A percentile compares a stretch with the other conserved stretches of the same genome.
These are phyloP conservation scores for Neurospora sublineolata DNA, from an alignment of 495 filamentous ascomycete species.

Conservation along the genomic window DNA sequence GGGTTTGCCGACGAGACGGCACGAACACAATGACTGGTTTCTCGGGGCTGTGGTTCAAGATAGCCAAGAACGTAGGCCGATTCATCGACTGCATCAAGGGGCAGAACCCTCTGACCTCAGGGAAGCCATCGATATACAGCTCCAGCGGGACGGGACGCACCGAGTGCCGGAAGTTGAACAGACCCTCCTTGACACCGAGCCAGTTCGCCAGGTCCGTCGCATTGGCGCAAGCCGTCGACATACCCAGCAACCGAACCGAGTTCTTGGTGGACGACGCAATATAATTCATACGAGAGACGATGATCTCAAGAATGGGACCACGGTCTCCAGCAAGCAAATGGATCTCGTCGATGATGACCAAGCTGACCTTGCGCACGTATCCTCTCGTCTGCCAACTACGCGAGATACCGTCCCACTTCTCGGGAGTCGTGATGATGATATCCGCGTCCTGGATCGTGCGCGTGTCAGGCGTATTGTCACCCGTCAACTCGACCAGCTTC, in stretches of 20 bases:
- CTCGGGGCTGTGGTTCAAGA: slow-evolving; percentile 88
- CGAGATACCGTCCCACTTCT: slow-evolving; percentile 99
- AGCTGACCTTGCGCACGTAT: slow-evolving; percentile 87
- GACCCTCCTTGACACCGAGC: slow-evolving; percentile 91
- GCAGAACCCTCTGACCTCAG: slow-evolving; percentile 89
- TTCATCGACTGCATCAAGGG: slow-evolving; percentile 99
- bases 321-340: slow-evolving; percentile 91
- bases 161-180: slow-evolving; percentile 98
- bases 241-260: slow-evolving; percentile 81
- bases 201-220: slow-evolving; percentile 89
- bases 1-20: slow-evolving; percentile 86
- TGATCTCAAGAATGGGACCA: slow-evolving; percentile 96
- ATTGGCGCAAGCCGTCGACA: slow-evolving; percentile 98
- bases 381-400: slow-evolving; percentile 95
- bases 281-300: slow-evolving; percentile 98
- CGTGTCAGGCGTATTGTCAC: slow-evolving; percentile 96
- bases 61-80: slow-evolving; percentile 87
- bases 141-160: slow-evolving; percentile 92
- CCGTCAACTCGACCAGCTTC: slow-evolving; percentile 90
- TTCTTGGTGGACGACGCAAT: slow-evolving; percentile 88
- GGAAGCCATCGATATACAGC: slow-evolving; percentile 95
- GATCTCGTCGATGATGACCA: slow-evolving; percentile 98
- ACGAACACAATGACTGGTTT: slow-evolving; percentile 99
- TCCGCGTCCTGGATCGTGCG: slow-evolving; percentile 88
- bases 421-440: slow-evolving; percentile 95